These are phyloP conservation scores for Phascolomyces articulosus DNA, from an alignment of 371 early-diverging fungal species.

Conservation along the genomic window DNA sequence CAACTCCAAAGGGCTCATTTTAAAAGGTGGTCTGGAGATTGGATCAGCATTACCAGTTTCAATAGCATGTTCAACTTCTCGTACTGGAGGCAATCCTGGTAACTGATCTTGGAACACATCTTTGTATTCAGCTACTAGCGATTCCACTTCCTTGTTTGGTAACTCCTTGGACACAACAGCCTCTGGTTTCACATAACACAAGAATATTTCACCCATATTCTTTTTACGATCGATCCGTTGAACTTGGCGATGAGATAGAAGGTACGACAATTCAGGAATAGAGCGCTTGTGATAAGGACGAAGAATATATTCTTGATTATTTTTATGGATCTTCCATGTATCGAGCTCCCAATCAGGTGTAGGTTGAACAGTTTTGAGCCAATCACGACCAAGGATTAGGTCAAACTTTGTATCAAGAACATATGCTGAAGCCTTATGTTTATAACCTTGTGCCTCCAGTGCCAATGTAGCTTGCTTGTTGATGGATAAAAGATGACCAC, in stretches of 20 bases:
- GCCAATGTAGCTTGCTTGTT: not conserved
- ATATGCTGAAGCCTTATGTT: constrained; percentile 7
- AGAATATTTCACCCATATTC: not conserved
- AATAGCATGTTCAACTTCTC: too few species aligned
- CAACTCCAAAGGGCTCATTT: too few species aligned
- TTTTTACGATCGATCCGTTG: not conserved
- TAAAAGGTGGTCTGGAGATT: too few species aligned
- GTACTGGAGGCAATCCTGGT: too few species aligned
- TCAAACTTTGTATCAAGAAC: constrained; percentile 15
- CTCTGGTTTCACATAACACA: not conserved
- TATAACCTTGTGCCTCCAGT: not conserved
- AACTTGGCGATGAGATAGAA: constrained; percentile 5
- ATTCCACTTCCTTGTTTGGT: not conserved
- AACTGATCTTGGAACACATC: not conserved
- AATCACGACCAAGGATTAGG: constrained; percentile 6
- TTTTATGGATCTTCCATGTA: not conserved
- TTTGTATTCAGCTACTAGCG: not conserved
- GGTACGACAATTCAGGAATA: not conserved
- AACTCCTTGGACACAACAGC: not conserved
- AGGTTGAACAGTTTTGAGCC: constrained; percentile 3
- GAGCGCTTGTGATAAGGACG: not conserved
- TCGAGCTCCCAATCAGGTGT: constrained; percentile 8
- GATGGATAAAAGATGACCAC: constrained; percentile 5
- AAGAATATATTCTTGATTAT: not conserved
- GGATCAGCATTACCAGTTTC: too few species aligned